Evolutionary conservation across 2,329 filamentous ascomycete genomes (phyloP), one percentile per base, ranked within the genome.

Genomic region (Ophiocordyceps sinensis): DNA sequence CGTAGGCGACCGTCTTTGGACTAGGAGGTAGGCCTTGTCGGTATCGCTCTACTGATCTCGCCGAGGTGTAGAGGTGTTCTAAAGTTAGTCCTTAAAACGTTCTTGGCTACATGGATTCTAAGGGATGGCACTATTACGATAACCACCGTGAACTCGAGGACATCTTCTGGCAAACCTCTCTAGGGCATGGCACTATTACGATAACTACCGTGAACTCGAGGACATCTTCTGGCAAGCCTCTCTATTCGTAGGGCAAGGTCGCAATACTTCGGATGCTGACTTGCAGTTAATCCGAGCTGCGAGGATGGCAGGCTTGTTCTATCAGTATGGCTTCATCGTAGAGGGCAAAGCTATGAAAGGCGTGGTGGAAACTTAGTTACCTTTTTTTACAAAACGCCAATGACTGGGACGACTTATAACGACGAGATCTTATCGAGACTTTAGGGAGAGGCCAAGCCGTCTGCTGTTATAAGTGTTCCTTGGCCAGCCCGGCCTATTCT

Each of bases 51-150:
- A n/a, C n/a, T n/a, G n/a, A n/a, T n/a, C n/a, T n/a, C n/a, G n/a
- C n/a, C n/a, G n/a, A n/a, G n/a, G n/a, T n/a, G n/a, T n/a, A n/a
- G n/a, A n/a, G n/a, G n/a, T n/a, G n/a, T n/a, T n/a, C n/a, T n/a
- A n/a, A n/a, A n/a, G n/a, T n/a, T n/a, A n/a, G n/a, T n/a, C 37
- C 59, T 2, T 51, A 56, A 39, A 56, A 51, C 37, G 11, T 47
- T 4, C 42, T 51, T 13, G 49, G 49, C 11, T 45, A 26, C 15
- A 48, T 50, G 49, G 19, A 45, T 34, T 23, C 40, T 15, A 6
- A 36, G 15, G 47, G 49, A 13, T 51, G 47, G 47, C 43, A 42
- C 17, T 50, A 47, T 30, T 40, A 48, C 35, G 40, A 43, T 15
- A 44, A 47, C 28, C 21, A 26, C 21, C 15, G 8, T 15, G 34